phyloP scores from a whole-genome alignment of 2,329 filamentous ascomycete species.

The Mycosphaerella sp. region DNA sequence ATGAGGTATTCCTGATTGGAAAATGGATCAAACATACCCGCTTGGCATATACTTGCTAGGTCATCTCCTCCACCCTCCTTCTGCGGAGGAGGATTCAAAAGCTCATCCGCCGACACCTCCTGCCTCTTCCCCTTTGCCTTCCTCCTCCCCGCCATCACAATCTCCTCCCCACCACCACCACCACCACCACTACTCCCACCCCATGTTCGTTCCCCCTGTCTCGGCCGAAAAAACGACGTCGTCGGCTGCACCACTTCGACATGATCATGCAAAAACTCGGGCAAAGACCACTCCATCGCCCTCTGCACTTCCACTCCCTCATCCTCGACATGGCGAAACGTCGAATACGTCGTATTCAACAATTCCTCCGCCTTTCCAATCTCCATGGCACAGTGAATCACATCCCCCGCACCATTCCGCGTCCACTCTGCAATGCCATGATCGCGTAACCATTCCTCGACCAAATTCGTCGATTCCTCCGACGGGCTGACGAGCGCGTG shows the following conservation, averaged over 20 bases:
- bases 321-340: conserved; percentile 46
- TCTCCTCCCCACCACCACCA: too few relatives aligned
- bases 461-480: conserved; percentile 46
- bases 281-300: conserved; percentile 53
- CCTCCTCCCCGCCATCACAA: too few relatives aligned
- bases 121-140: too few relatives aligned
- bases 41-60: conserved; percentile 1
- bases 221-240: conserved; percentile 48
- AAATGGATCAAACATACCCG: not conserved
- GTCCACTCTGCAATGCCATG: conserved; percentile 43
- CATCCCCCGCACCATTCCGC: conserved; percentile 51
- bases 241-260: conserved; percentile 56
- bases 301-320: conserved; percentile 50
- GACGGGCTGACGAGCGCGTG: conserved; percentile 49
- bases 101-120: too few relatives aligned
- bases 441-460: conserved; percentile 51
- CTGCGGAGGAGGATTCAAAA: too few relatives aligned
- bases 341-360: conserved; percentile 48
- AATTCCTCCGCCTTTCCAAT: conserved; percentile 48
- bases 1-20: too few relatives aligned
- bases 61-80: not conserved
- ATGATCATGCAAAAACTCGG: conserved; percentile 50
- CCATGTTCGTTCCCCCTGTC: conserved; percentile 1
- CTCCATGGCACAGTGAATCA: conserved; percentile 49
- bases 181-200: conserved; percentile 2